Evolutionary conservation across 495 filamentous ascomycete genomes (phyloP).

Genomic region (Penicillium macrosclerotiorum): DNA sequence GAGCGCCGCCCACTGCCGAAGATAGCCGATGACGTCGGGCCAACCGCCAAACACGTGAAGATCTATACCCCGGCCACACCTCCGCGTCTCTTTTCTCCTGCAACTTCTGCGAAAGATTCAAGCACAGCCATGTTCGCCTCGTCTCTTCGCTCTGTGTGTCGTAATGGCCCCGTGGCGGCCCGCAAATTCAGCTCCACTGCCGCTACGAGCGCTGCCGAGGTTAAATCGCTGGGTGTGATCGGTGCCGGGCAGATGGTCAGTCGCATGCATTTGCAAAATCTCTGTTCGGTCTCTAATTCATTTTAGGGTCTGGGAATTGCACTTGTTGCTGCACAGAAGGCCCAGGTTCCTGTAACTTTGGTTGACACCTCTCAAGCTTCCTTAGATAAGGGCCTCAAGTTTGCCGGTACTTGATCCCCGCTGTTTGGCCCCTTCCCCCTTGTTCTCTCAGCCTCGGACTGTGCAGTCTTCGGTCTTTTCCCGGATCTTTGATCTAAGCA

Average conservation of each 20-base stretch:
- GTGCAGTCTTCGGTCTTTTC: background rate
- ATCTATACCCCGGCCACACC: conserved; percentile 9
- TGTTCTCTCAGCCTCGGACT: background rate
- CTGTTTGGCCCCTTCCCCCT: background rate
- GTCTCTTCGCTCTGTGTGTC: conserved; percentile 30
- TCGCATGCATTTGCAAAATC: conserved; percentile 2
- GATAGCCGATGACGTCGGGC: conserved; percentile 45
- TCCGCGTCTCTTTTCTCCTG: conserved; percentile 6
- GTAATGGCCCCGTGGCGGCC: conserved; percentile 31
- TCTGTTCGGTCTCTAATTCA: conserved; percentile 17
- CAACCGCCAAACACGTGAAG: conserved; percentile 26
- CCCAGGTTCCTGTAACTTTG: conserved; percentile 78
- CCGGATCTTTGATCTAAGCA: too few species aligned
- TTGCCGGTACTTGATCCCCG: conserved; percentile 63
- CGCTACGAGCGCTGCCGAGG: conserved; percentile 59
- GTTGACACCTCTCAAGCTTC: conserved; percentile 82
- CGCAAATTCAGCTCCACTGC: conserved; percentile 47
- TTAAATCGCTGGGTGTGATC: conserved; percentile 87
- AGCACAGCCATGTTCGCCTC: conserved; percentile 33
- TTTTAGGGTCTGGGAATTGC: conserved; percentile 90
- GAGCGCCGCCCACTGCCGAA: conserved; percentile 32
- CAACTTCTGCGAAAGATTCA: background rate
- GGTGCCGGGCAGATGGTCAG: conserved; percentile 95
- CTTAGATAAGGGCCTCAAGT: conserved; percentile 87
- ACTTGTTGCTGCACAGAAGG: conserved; percentile 85